Conservation (phyloP, 2,329 filamentous ascomycete species). For the Piedraia hortae region DNA sequence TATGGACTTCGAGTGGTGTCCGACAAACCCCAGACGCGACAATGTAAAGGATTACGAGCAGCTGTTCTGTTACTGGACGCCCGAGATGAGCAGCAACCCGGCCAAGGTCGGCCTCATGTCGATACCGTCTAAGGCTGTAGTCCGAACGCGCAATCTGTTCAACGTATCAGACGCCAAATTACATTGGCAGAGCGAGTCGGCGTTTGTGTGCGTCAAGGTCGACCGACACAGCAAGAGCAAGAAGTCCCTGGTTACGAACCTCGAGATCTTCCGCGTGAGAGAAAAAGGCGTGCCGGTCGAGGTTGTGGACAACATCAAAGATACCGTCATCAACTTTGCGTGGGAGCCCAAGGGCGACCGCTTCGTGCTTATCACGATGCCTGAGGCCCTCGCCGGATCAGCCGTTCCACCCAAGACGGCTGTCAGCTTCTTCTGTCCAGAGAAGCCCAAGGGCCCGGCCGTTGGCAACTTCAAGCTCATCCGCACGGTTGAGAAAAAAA, state of each 20-base stretch:
- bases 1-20: conserved; percentile 95
- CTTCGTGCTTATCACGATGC: conserved; percentile 88
- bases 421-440: conserved; percentile 86
- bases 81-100: conserved; percentile 90
- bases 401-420: conserved; percentile 81
- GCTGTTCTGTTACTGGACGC: conserved; percentile 94
- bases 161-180: conserved; percentile 93
- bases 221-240: conserved; percentile 97
- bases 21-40: conserved; percentile 53
- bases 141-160: conserved; percentile 88
- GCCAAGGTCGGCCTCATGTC: conserved; percentile 93
- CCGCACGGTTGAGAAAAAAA: conserved; percentile 92
- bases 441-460: conserved; percentile 60
- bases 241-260: conserved; percentile 86
- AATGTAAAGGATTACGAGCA: conserved; percentile 82
- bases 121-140: conserved; percentile 77
- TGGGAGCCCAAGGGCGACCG: conserved; percentile 97
- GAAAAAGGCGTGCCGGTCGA: conserved; percentile 98
- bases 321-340: conserved; percentile 96
- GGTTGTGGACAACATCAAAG: conserved; percentile 91
- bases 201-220: conserved; percentile 94
- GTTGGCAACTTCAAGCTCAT: conserved; percentile 92
- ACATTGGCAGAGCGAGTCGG: conserved; percentile 89
- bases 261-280: conserved; percentile 90
- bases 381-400: conserved; percentile 49